Evolutionary conservation across 768 basidiomycete species (phyloP), one percentile per base, ranked within the genome.

Genomic region (Amanita exitialis): DNA sequence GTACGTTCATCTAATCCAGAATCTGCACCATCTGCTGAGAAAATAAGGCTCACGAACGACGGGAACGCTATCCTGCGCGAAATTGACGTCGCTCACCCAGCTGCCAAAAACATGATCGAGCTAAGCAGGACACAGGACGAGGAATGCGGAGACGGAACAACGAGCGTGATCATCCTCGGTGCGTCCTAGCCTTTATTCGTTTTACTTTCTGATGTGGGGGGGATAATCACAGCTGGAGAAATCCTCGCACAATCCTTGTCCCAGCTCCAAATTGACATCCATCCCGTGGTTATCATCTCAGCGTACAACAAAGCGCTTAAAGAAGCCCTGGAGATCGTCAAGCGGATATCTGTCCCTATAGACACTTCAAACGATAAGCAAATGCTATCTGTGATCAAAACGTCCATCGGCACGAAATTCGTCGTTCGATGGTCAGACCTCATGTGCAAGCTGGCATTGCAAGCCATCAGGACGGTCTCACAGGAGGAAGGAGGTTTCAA

Each of bases 61-160:
- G 95, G 96, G n/a, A 97, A 99, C 61, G 94, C 96, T 2, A 98
- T 99, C 56, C 73, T 98, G 36, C 85, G 96, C 48, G 96, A 99
- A 67, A 99, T 98, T 58, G 96, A 99, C 58, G 96, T 99, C 27
- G 93, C 94, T 2, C 96, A 99, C 60, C 96, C 95, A 3, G 96
- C 96, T 23, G 95, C 96, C 21, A 99, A 98, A 73, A 96, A 94
- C 58, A 98, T 99, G 95, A 96, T 99, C 56, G 96, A 99, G 69
- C 81, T 98, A 9, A 91, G 90, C 59, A 71, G 96, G 63, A 98
- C 96, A 1, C 96, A 98, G 66, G 96, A 98, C 59, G 96, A 98
- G 69, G 96, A 98, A 62, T 96, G 96, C 57, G 96, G 95, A 43
- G 96, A 97, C 67, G 96, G 95, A 53, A 99, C 96, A 20, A 99